These are phyloP conservation scores for Schwanniomyces pseudopolymorphus DNA, from an alignment of 805 yeast genomes.

Conservation along the genomic window DNA sequence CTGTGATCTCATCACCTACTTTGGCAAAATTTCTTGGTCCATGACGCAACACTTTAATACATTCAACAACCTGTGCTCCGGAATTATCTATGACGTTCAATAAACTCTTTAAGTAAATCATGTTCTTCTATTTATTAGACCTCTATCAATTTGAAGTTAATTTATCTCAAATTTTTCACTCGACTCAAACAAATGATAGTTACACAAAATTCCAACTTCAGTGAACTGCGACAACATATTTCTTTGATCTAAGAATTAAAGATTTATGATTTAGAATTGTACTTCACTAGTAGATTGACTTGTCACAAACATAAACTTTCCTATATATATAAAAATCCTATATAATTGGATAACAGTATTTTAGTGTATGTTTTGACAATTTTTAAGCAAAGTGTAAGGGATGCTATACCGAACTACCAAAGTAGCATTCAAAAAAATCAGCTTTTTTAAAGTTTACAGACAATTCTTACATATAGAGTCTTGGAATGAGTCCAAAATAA, in stretches of 20 bases:
- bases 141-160: not conserved
- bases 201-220: no score
- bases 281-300: no score
- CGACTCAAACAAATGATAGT: not conserved
- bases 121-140: slow-evolving; percentile 20
- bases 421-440: not conserved
- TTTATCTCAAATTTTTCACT: not conserved
- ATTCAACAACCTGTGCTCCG: slow-evolving; percentile 92
- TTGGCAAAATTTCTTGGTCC: slow-evolving; percentile 79
- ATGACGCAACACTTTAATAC: slow-evolving; percentile 91
- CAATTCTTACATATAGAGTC: not conserved
- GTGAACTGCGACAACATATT: no score
- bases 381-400: not conserved
- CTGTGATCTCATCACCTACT: slow-evolving; percentile 90
- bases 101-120: slow-evolving; percentile 88
- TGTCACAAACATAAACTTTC: no score
- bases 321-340: no score
- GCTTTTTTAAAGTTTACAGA: not conserved
- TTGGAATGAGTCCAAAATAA: slow-evolving; percentile 33
- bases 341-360: not conserved
- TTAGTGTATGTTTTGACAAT: not conserved
- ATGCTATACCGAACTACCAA: not conserved
- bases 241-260: no score
- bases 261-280: no score
- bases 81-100: slow-evolving; percentile 92